Base-by-base conservation (phyloP, 2,329 filamentous ascomycete genomes). In the Cercospora berteroae region DNA sequence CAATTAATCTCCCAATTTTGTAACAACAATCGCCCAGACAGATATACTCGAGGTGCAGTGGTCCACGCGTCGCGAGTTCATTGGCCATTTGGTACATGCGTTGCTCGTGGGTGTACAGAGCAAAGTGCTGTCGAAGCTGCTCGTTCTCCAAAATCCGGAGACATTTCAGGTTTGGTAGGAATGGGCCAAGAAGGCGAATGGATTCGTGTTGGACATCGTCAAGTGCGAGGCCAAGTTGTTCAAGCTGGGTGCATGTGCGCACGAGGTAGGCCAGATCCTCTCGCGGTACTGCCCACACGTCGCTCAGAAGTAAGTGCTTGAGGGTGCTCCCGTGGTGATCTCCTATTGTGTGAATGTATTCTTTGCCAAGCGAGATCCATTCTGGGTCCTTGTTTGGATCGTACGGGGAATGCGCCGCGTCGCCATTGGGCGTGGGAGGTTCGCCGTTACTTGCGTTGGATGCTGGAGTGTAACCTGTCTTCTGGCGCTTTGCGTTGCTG, bases 151-250 rank as follows among this genome's bases (percentile, higher is more conserved):
- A 75, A 20, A 84, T 68, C 1, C 83, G 78, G 0, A 83, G 27
- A 0, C 79, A 80, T 65, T 72, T 77, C 2, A 84, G 71, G 10
- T 81, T 80, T 1, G 78, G 78, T 0, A 80, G 67, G 23, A 79
- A 75, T 0, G 75, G 71, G 31, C 83, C 67, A 10, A 83, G 72
- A 2, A 74, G 64, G 5, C 71, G 66, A 13, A 75, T 36, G 12
- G 39, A 85, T 82, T 5, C 83, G 79, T 48, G 87, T 79, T 69
- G 85, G 76, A 66, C 87, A 82, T 88, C 85, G 85, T 82, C 78
- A 16, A 84, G 79, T 7, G 85, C 82, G 23, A 88, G 77, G 27
- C 82, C 86, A 1, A 89, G 78, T 71, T 89, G 86, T 68, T 88
- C 86, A 13, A 89, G 78, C 63, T 87, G 82, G 0, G 87, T 86